Base-by-base conservation (phyloP, 805 yeast genomes). In the Blastobotrys americana region DNA sequence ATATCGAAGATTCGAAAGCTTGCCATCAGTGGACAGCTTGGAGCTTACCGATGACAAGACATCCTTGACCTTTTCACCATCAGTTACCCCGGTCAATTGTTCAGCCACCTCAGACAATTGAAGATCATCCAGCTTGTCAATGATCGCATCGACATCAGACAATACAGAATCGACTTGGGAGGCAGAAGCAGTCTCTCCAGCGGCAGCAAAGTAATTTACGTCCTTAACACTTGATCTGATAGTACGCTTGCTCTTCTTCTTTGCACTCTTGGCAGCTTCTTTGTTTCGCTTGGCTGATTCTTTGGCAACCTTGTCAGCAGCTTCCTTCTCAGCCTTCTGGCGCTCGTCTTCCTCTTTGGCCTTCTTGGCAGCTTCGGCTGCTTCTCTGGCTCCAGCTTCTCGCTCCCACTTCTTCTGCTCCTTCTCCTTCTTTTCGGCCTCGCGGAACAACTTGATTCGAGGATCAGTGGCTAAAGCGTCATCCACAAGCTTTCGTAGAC, bases 371-470 rank as follows among this genome's bases (percentile, higher is more conserved):
- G 76, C 84, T 68, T 87, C 98, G 50, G 96, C 96, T 53, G 94
- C 97, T 65, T 87, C 82, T 74, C 97, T 84, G 25, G 95, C 80
- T 57, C 96, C 97, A 44, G 97, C 96, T 68, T 89, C 97, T 67
- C 82, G 84, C 68, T 93, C 97, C 97, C 97, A 90, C 71, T 90
- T 93, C 75, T 74, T 79, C 67, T 79, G 80, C 63, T 85, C 98
- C 76, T 90, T 90, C 66, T 85, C 97, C 66, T 82, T 82, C 79
- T 85, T 86, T 68, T 89, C 97, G 42, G 78, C 84, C 55, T 90
- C 95, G 73, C 89, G 90, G 81, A 89, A 89, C 61, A 76, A 62
- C 71, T 82, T 86, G 69, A 93, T 85, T 72, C 98, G 84, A 57
- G 98, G 97, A 68, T 93, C 98, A 70, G 84, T 93, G 52, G 76